Evolutionary conservation across 106 monocot species (phyloP).

Genomic region (Dioscorea zingiberensis): DNA sequence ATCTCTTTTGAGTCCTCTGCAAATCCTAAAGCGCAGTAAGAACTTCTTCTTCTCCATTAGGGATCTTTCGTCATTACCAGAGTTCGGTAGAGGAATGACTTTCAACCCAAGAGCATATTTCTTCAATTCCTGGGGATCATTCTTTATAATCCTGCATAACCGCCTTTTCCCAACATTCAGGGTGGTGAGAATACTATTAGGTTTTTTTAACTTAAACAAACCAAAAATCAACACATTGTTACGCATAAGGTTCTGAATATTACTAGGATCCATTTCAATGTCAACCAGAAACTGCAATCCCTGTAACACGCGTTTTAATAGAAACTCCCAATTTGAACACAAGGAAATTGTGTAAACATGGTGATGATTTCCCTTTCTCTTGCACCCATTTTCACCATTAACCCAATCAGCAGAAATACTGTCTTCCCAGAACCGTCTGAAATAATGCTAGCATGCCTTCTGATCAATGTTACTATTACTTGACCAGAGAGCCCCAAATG

Average conservation of each 20-base stretch:
- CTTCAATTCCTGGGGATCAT: conserved; percentile 49
- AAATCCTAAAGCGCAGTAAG: conserved; percentile 43
- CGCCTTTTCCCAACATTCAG: conserved; percentile 26
- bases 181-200: conserved; percentile 22
- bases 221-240: conserved; percentile 39
- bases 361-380: conserved; percentile 22
- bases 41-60: conserved; percentile 47
- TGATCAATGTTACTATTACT: conserved; percentile 26
- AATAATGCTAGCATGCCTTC: conserved; percentile 31
- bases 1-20: conserved; percentile 48
- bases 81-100: conserved; percentile 21
- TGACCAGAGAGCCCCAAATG: conserved; percentile 35
- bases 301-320: conserved; percentile 23
- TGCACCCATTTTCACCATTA: conserved; percentile 48
- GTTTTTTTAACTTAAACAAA: conserved; percentile 25
- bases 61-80: conserved; percentile 5
- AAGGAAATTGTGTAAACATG: conserved; percentile 44
- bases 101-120: conserved; percentile 36
- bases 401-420: conserved; percentile 14
- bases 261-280: conserved; percentile 39
- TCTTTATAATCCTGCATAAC: conserved; percentile 42
- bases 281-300: conserved; percentile 37
- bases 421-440: conserved; percentile 46
- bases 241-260: conserved; percentile 33
- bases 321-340: conserved; percentile 24